A percentile compares a stretch with the other conserved stretches of the same genome.
Conservation (phyloP, 495 filamentous ascomycete species). For the Penicillium crystallinum region DNA sequence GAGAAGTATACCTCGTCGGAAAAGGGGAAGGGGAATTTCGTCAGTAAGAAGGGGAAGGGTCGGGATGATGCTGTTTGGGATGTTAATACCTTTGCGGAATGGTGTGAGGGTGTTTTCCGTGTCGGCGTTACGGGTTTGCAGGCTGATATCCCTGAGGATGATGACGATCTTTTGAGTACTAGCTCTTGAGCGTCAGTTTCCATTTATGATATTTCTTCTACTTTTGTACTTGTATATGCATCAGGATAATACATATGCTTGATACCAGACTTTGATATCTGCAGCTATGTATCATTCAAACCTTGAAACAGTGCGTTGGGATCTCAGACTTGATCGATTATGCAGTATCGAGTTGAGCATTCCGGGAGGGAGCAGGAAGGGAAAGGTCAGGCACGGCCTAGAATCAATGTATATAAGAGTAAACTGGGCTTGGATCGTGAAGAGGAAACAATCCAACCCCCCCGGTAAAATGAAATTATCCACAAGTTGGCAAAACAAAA, state of each 20-base stretch:
- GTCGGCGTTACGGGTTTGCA: conserved; percentile 41
- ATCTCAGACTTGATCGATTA: too few relatives aligned
- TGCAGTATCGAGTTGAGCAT: too few relatives aligned
- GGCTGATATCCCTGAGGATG: conserved; percentile 31
- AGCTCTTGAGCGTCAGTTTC: conserved; percentile 12
- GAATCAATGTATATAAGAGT: too few relatives aligned
- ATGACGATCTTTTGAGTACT: conserved; percentile 25
- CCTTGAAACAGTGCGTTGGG: too few relatives aligned
- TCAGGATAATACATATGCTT: neutral
- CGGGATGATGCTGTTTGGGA: conserved; percentile 61
- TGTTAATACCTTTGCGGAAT: conserved; percentile 56
- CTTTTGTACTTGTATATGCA: conserved; percentile 9
- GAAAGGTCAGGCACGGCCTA: too few relatives aligned
- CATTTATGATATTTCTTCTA: neutral
- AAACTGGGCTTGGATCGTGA: too few relatives aligned
- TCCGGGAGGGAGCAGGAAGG: too few relatives aligned
- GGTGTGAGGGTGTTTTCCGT: conserved; percentile 53
- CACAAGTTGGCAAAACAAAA: neutral
- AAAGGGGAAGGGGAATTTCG: conserved; percentile 37
- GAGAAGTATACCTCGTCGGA: conserved; percentile 44
- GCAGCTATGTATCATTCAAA: too few relatives aligned
- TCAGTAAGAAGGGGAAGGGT: conserved; percentile 57
- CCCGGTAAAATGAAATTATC: neutral
- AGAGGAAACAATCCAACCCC: neutral
- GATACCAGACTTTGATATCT: too few relatives aligned